These are phyloP conservation scores for Neoboletus magnificus DNA, from an alignment of 768 basidiomycete species.

Conservation along the genomic window DNA sequence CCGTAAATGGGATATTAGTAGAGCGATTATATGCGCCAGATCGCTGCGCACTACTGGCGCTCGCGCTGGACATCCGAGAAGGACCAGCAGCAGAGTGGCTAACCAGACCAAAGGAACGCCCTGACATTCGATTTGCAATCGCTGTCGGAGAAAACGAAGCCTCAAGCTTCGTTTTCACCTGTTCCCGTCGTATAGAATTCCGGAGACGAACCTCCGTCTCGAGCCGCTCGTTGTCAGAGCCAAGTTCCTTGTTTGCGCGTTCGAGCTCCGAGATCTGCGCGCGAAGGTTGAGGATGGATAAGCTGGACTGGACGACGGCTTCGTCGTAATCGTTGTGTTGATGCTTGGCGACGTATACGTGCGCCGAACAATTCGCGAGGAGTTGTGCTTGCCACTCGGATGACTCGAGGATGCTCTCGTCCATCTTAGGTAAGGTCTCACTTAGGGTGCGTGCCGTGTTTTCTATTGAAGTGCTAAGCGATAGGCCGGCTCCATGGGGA, in stretches of 20 bases:
- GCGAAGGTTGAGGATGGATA: conserved; percentile 43
- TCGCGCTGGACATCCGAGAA: conserved; percentile 4
- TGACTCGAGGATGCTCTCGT: conserved; percentile 42
- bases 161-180: neutral
- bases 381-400: conserved; percentile 62
- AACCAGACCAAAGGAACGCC: conserved; percentile 4
- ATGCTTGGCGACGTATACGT: conserved; percentile 44
- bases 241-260: conserved; percentile 25
- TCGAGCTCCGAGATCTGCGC: conserved; percentile 40
- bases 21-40: neutral
- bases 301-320: conserved; percentile 47
- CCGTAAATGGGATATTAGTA: neutral
- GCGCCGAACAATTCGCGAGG: conserved; percentile 56
- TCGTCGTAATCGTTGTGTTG: conserved; percentile 24
- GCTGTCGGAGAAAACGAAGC: neutral
- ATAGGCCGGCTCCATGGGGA: conserved; percentile 58
- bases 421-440: conserved; percentile 44
- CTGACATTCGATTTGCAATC: neutral
- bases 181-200: conserved; percentile 12
- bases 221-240: conserved; percentile 25
- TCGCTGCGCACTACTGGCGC: neutral
- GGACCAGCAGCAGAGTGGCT: conserved; percentile 26
- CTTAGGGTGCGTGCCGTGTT: conserved; percentile 43
- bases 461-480: conserved; percentile 47
- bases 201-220: conserved; percentile 25